phyloP scores from a whole-genome alignment of 169 alveolate species.

The Cryptosporidium muris region DNA sequence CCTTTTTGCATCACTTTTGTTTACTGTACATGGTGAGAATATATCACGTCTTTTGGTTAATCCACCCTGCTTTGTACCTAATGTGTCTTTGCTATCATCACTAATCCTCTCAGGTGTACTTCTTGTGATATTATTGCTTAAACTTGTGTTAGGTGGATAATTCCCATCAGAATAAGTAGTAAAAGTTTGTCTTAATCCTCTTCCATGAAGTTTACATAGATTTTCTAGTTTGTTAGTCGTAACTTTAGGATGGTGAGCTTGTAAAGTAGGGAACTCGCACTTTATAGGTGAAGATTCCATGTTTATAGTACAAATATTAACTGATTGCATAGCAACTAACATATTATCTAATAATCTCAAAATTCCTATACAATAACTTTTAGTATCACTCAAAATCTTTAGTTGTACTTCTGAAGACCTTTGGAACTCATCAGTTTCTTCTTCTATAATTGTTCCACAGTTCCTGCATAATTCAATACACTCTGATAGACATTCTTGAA shows the following conservation, averaged over 20 bases:
- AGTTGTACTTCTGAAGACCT: slow-evolving; percentile 40
- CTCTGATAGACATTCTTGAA: slow-evolving; percentile 44
- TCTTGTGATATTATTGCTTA: neutral
- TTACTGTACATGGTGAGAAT: neutral
- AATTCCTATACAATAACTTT: slow-evolving; percentile 37
- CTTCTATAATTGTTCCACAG: slow-evolving; percentile 28
- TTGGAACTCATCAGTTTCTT: slow-evolving; percentile 26
- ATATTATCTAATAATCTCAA: slow-evolving; percentile 49
- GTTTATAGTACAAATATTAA: slow-evolving; percentile 44
- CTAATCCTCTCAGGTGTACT: too few species aligned
- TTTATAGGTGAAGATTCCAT: slow-evolving; percentile 9
- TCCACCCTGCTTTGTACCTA: too few species aligned
- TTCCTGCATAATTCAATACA: slow-evolving; percentile 59
- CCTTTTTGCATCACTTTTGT: neutral
- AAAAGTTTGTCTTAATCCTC: slow-evolving; percentile 48
- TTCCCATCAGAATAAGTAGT: slow-evolving; percentile 57
- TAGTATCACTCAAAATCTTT: slow-evolving; percentile 31
- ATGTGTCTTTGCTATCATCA: too few species aligned
- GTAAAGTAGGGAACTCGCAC: neutral
- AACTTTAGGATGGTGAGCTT: slow-evolving; percentile 32
- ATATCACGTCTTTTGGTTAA: too few species aligned
- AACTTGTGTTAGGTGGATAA: slow-evolving; percentile 21
- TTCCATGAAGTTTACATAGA: slow-evolving; percentile 58
- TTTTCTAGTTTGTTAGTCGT: slow-evolving; percentile 25
- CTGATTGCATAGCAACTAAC: slow-evolving; percentile 52